phyloP scores from a whole-genome alignment of 2,329 filamentous ascomycete species.

The Penicillium sp. region DNA sequence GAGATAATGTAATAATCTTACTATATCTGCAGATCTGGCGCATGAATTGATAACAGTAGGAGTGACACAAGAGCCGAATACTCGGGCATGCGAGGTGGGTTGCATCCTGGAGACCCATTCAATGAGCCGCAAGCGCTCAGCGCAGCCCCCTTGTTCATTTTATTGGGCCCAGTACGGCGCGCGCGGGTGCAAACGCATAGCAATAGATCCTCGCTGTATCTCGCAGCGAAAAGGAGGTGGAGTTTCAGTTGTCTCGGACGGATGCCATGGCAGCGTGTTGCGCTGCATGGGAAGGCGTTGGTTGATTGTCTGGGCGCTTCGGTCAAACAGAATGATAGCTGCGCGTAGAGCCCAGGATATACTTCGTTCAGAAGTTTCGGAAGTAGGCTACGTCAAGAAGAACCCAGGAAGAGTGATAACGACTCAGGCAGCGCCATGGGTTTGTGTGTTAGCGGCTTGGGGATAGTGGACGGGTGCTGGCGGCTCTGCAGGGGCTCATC shows the following conservation, averaged over 20 bases:
- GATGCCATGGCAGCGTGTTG: background rate
- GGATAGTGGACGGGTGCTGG: background rate
- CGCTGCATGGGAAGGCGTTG: conserved; percentile 4
- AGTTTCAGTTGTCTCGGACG: background rate
- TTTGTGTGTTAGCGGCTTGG: background rate
- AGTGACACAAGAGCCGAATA: conserved; percentile 1
- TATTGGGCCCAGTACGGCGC: background rate
- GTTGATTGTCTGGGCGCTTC: background rate
- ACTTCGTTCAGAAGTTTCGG: background rate
- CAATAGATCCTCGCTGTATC: background rate
- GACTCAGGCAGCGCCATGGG: background rate
- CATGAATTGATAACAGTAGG: background rate
- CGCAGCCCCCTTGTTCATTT: background rate
- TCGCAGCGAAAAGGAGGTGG: background rate
- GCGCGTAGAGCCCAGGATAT: background rate
- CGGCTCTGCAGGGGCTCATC: conserved; percentile 1
- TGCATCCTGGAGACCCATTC: background rate
- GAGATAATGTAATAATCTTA: background rate
- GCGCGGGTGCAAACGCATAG: background rate
- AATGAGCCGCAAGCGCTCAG: background rate
- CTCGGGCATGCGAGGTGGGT: background rate
- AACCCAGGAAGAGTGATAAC: background rate
- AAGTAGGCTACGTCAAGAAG: background rate
- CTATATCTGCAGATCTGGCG: background rate
- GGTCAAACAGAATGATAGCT: conserved; percentile 1